A percentile compares a stretch with the other conserved stretches of the same genome.
phyloP scores from a whole-genome alignment of 257 asterid genomes.

The Nicotiana tabacum region DNA sequence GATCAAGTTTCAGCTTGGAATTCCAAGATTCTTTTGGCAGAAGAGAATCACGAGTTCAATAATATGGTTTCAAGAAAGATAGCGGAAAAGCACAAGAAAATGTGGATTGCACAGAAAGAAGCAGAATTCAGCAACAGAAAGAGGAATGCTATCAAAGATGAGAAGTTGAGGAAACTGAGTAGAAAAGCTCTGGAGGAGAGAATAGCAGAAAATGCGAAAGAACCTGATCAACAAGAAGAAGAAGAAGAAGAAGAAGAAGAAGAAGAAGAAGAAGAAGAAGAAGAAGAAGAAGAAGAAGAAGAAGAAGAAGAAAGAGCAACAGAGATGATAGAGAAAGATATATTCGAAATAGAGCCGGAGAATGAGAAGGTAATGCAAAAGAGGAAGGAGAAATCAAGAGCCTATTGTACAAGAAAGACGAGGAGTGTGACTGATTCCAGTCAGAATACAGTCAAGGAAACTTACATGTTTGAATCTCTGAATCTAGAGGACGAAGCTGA shows the following conservation, averaged over 20 bases:
- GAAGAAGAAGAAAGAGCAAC: slow-evolving; percentile 8
- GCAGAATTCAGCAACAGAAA: slow-evolving; percentile 19
- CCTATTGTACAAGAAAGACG: slow-evolving; percentile 10
- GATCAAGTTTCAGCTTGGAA: slow-evolving; percentile 24
- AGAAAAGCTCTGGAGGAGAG: slow-evolving; percentile 17
- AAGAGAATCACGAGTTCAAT: slow-evolving; percentile 21
- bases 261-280: too few relatives aligned
- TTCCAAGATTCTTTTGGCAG: slow-evolving; percentile 18
- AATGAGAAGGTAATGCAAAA: slow-evolving; percentile 3
- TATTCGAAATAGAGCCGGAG: slow-evolving; percentile 28
- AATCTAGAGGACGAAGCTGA: slow-evolving; percentile 19
- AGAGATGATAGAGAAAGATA: slow-evolving; percentile 21
- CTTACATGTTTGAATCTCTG: slow-evolving; percentile 5
- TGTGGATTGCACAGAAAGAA: slow-evolving; percentile 11
- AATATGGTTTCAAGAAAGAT: slow-evolving; percentile 35
- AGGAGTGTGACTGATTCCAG: slow-evolving; percentile 17
- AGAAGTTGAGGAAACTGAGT: slow-evolving; percentile 12
- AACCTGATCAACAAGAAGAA: not conserved
- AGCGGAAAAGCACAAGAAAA: slow-evolving; percentile 22
- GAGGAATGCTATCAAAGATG: slow-evolving; percentile 14
- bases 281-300: slow-evolving; percentile 13
- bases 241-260: too few relatives aligned
- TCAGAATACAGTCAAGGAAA: slow-evolving; percentile 18
- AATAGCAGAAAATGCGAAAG: slow-evolving; percentile 7
- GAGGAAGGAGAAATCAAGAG: slow-evolving; percentile 12